Percentiles rank a stretch among this genome's conserved stretches.
These are phyloP conservation scores for Polytolypa hystricis DNA, from an alignment of 2,329 filamentous ascomycete species.

Conservation along the genomic window DNA sequence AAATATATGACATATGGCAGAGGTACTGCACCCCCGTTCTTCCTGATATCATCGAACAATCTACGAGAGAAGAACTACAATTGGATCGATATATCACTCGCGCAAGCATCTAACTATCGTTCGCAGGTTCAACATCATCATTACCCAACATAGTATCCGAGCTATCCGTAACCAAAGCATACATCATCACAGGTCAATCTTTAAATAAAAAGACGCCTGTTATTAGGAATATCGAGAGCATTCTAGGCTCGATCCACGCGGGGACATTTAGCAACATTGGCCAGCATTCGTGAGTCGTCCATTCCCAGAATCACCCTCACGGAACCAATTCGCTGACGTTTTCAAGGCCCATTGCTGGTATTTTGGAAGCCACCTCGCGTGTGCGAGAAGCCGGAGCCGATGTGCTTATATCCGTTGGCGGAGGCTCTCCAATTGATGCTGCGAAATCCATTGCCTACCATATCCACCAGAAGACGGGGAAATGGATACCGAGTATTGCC, in stretches of 20 bases:
- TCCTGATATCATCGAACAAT: background rate
- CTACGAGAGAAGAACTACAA: too few species aligned
- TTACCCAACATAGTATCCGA: slow-evolving; percentile 7
- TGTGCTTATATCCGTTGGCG: slow-evolving; percentile 9
- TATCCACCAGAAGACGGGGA: slow-evolving; percentile 6
- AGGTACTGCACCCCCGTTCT: slow-evolving; percentile 3
- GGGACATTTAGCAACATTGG: slow-evolving; percentile 10
- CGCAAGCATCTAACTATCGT: background rate
- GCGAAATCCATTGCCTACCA: slow-evolving; percentile 10
- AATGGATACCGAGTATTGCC: slow-evolving; percentile 9
- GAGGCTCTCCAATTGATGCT: slow-evolving; percentile 11
- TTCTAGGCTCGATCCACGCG: slow-evolving; percentile 5
- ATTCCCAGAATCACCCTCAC: background rate
- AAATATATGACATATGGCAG: slow-evolving; percentile 12
- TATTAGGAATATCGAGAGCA: slow-evolving; percentile 7
- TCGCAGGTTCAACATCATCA: slow-evolving; percentile 7
- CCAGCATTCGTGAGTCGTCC: slow-evolving; percentile 9
- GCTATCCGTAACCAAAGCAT: slow-evolving; percentile 10
- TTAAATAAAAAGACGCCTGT: slow-evolving; percentile 11
- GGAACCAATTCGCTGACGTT: too few species aligned
- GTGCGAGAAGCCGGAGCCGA: slow-evolving; percentile 7
- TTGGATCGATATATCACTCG: too few species aligned
- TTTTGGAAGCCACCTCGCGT: slow-evolving; percentile 4
- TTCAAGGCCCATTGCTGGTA: slow-evolving; percentile 9
- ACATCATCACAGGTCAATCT: slow-evolving; percentile 11